These are phyloP conservation scores for Penicillium flavigenum DNA, from an alignment of 495 filamentous ascomycete genomes.

Conservation along the genomic window DNA sequence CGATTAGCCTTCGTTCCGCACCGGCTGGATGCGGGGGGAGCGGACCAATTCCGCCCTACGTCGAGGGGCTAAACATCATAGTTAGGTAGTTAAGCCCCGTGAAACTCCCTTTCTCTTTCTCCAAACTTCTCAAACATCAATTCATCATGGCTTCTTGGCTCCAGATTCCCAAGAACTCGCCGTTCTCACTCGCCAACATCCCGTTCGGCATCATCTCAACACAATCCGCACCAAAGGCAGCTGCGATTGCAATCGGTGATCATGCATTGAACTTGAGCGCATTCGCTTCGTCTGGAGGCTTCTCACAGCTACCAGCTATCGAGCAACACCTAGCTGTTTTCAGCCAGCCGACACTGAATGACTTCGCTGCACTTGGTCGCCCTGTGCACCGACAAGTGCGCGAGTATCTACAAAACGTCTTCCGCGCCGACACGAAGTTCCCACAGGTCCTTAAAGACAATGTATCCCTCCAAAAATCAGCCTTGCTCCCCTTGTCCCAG, in stretches of 20 bases:
- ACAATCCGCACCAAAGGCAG: conserved; percentile 53
- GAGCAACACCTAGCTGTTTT: conserved; percentile 61
- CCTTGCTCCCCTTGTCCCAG: conserved; percentile 53
- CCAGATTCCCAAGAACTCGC: conserved; percentile 59
- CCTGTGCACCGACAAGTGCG: conserved; percentile 70
- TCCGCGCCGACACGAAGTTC: conserved; percentile 60
- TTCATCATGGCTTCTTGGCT: conserved; percentile 64
- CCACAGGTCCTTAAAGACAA: conserved; percentile 60
- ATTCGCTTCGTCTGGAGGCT: conserved; percentile 60
- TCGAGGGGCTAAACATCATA: conserved; percentile 10
- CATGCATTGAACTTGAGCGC: conserved; percentile 72
- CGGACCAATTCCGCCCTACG: conserved; percentile 30
- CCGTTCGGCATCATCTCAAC: conserved; percentile 86
- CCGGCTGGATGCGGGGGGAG: conserved; percentile 31
- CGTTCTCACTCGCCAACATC: conserved; percentile 87
- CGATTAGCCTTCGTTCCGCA: conserved; percentile 27
- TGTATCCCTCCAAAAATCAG: conserved; percentile 47
- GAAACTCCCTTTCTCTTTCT: conserved; percentile 6
- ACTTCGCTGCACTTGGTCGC: conserved; percentile 76
- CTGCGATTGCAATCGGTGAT: conserved; percentile 77
- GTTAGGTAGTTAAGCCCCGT: conserved; percentile 11
- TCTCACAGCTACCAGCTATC: conserved; percentile 58
- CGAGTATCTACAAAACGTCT: conserved; percentile 68
- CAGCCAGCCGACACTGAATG: conserved; percentile 70
- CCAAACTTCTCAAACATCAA: background rate